Percentiles rank a stretch among this genome's conserved stretches.
Conservation (phyloP, 2,329 filamentous ascomycete genomes). For the Alternaria ventricosa region DNA sequence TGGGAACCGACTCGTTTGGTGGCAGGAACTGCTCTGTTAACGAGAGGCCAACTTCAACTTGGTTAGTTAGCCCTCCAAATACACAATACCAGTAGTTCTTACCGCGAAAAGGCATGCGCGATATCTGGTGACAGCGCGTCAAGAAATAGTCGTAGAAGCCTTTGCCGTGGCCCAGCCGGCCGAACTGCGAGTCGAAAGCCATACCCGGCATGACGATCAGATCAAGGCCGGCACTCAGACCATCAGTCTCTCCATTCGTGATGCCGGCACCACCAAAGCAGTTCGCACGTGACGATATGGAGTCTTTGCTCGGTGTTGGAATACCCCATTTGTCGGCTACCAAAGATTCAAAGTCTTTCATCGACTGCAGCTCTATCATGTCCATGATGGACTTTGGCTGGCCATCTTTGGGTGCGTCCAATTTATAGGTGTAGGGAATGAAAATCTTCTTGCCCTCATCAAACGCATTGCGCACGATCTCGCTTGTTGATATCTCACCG, state of each 20-base stretch:
- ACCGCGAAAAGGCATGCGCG: slow-evolving; percentile 66
- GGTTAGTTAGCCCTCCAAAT: slow-evolving; percentile 45
- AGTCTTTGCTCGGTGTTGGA: slow-evolving; percentile 75
- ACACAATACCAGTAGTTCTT: slow-evolving; percentile 47
- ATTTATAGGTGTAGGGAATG: slow-evolving; percentile 84
- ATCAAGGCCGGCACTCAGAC: slow-evolving; percentile 65
- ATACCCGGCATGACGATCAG: slow-evolving; percentile 91
- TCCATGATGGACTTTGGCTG: slow-evolving; percentile 81
- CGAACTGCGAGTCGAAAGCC: slow-evolving; percentile 79
- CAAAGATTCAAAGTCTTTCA: slow-evolving; percentile 79
- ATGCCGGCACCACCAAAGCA: slow-evolving; percentile 71
- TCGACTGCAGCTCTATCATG: slow-evolving; percentile 80
- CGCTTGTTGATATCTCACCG: slow-evolving; percentile 83
- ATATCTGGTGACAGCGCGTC: slow-evolving; percentile 68
- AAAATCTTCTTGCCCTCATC: slow-evolving; percentile 81
- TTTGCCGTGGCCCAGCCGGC: slow-evolving; percentile 88
- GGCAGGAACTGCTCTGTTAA: slow-evolving; percentile 84
- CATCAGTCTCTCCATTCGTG: slow-evolving; percentile 45
- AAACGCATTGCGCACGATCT: slow-evolving; percentile 83
- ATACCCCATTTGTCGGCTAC: slow-evolving; percentile 90
- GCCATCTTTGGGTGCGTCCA: slow-evolving; percentile 46
- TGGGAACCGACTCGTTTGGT: slow-evolving; percentile 70
- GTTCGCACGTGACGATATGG: slow-evolving; percentile 71
- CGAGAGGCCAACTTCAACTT: slow-evolving; percentile 72
- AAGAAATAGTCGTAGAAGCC: slow-evolving; percentile 98